Conservation (phyloP, 257 asterid species). For the Solanum acaule region DNA sequence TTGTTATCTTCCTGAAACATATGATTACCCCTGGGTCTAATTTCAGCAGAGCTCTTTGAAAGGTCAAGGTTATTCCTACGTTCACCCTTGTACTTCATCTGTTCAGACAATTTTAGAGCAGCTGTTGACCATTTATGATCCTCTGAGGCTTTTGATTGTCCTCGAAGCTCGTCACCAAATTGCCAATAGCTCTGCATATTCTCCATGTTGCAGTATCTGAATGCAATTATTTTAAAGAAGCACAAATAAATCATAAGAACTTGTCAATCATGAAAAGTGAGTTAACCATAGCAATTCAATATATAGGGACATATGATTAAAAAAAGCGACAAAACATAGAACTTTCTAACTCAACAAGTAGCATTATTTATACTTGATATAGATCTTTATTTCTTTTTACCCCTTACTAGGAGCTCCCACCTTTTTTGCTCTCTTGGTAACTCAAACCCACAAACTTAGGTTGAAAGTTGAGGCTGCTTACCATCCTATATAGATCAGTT, state of each 20-base stretch:
- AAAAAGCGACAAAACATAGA: background rate
- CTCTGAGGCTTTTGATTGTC: slow-evolving; percentile 71
- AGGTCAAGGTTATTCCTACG: slow-evolving; percentile 76
- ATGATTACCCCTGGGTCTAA: slow-evolving; percentile 49
- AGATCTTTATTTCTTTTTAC: background rate
- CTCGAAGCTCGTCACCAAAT: slow-evolving; percentile 89
- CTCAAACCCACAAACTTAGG: background rate
- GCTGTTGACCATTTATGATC: slow-evolving; percentile 86
- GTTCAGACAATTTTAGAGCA: slow-evolving; percentile 82
- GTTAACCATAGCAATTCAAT: background rate
- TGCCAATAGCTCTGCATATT: slow-evolving; percentile 71
- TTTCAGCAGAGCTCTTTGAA: slow-evolving; percentile 52
- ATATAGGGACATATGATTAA: background rate
- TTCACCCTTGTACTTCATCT: slow-evolving; percentile 64
- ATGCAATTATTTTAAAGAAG: background rate
- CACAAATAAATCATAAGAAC: background rate
- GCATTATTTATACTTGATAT: background rate
- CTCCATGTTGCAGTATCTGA: slow-evolving; percentile 51
- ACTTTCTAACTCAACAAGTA: background rate
- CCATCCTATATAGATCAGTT: background rate
- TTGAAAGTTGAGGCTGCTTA: background rate
- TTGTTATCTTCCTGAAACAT: slow-evolving; percentile 70
- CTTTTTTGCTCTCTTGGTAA: background rate
- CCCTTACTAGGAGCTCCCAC: background rate
- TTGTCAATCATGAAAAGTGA: background rate